Evolutionary conservation across 2,329 filamentous ascomycete genomes (phyloP).

Genomic region (Ambrosiella xylebori): DNA sequence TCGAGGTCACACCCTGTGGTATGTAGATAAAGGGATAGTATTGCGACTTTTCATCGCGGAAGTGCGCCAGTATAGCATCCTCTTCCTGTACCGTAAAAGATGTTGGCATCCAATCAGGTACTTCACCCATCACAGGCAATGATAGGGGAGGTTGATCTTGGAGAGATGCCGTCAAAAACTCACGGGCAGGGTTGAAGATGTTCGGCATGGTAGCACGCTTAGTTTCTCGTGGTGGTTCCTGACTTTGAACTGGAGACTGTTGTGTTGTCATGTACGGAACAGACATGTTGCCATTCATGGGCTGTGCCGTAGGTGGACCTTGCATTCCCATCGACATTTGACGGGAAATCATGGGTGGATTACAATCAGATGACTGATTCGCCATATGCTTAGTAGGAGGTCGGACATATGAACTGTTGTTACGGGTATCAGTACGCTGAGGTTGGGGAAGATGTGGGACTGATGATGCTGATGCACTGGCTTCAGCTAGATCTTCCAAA

Average conservation of each 20-base stretch:
- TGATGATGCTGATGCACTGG: conserved; percentile 8
- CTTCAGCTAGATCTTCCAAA: conserved; percentile 10
- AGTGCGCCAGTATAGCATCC: conserved; percentile 11
- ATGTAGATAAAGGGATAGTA: conserved; percentile 19
- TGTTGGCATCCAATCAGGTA: conserved; percentile 5
- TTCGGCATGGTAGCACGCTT: conserved; percentile 10
- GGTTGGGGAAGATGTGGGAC: neutral
- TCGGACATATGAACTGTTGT: neutral
- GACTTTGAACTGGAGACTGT: conserved; percentile 2
- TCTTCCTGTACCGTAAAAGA: conserved; percentile 3
- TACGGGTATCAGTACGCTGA: neutral
- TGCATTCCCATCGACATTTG: neutral
- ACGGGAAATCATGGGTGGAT: neutral
- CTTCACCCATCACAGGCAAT: neutral
- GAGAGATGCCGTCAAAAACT: conserved; percentile 8
- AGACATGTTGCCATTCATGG: neutral
- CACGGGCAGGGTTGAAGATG: conserved; percentile 11
- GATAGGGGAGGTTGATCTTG: neutral
- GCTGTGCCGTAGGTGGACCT: neutral
- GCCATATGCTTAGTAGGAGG: neutral
- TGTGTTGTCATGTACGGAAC: conserved; percentile 1
- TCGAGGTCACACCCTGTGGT: conserved; percentile 13
- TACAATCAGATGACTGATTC: neutral
- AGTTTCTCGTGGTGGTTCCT: neutral
- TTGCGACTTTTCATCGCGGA: conserved; percentile 16